phyloP scores from a whole-genome alignment of 2,329 filamentous ascomycete species.

The Trichoderma arundinaceum region DNA sequence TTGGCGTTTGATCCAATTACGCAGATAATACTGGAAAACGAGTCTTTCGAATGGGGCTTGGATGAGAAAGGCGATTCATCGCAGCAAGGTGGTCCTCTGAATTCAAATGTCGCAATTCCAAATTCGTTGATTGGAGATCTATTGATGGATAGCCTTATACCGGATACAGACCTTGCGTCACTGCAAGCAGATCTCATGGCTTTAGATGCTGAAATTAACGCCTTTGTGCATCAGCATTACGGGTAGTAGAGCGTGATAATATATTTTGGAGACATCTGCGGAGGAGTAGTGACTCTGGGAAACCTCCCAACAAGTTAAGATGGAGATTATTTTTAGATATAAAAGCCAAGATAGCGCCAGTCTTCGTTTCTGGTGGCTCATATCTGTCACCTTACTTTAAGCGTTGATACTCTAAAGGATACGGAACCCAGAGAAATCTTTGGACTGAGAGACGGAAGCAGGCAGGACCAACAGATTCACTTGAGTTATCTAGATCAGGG shows the following conservation, averaged over 20 bases:
- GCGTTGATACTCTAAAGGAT: no score
- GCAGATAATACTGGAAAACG: constrained; percentile 12
- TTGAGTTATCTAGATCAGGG: no score
- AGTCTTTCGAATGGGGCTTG: not conserved
- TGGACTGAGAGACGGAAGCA: no score
- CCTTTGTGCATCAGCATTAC: not conserved
- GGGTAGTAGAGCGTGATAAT: not conserved
- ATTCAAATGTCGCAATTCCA: not conserved
- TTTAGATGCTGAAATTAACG: not conserved
- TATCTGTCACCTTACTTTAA: no score
- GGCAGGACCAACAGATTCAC: no score
- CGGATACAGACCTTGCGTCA: not conserved
- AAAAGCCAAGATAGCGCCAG: not conserved
- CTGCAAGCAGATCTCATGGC: not conserved
- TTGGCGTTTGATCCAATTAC: constrained; percentile 24
- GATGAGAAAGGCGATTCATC: not conserved
- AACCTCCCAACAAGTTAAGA: not conserved
- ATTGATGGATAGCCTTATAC: not conserved
- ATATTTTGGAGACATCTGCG: not conserved
- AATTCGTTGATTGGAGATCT: not conserved
- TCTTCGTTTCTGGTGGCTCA: no score
- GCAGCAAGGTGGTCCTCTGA: not conserved
- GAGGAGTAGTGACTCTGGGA: constrained; percentile 4
- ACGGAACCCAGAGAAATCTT: no score
- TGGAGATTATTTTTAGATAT: not conserved